Conservation (phyloP, 495 filamentous ascomycete species). For the Penicillium chermesinum region DNA sequence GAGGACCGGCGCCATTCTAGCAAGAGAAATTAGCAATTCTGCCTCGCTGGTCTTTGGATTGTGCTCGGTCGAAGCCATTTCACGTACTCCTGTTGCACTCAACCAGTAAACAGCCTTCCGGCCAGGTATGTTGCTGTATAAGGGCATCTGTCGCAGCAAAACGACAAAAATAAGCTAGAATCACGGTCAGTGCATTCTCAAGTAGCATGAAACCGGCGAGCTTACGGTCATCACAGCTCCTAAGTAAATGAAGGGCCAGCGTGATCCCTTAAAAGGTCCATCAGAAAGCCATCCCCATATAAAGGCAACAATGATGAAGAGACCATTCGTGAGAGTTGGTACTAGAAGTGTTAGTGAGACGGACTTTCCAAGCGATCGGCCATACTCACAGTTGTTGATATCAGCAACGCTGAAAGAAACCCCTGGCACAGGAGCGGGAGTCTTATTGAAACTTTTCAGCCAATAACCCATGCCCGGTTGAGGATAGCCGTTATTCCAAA, state of each 20-base stretch:
- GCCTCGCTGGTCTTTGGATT: not conserved
- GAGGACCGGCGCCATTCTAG: constrained; percentile 19
- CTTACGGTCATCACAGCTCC: constrained; percentile 30
- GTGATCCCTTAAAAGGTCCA: constrained; percentile 25
- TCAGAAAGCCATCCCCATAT: constrained; percentile 35
- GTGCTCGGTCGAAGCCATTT: too few species aligned
- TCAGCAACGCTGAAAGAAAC: constrained; percentile 15
- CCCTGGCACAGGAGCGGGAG: constrained; percentile 22
- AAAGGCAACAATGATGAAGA: constrained; percentile 30
- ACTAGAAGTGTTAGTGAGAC: constrained; percentile 4
- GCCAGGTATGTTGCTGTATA: constrained; percentile 28
- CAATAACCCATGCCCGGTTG: constrained; percentile 21
- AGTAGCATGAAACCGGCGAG: not conserved
- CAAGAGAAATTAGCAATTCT: not conserved
- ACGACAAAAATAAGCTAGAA: constrained; percentile 20
- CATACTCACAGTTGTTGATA: constrained; percentile 20
- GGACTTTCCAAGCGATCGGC: not conserved
- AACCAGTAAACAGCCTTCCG: constrained; percentile 28
- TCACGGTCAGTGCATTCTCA: not conserved
- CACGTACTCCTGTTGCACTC: constrained; percentile 18
- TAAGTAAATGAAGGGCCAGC: constrained; percentile 34
- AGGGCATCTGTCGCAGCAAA: constrained; percentile 30
- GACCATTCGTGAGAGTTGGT: constrained; percentile 18
- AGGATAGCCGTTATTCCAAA: constrained; percentile 21
- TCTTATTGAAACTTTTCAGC: constrained; percentile 25